Base-by-base conservation (phyloP, 2,329 filamentous ascomycete species). In the Calcarisporium arbuscula region DNA sequence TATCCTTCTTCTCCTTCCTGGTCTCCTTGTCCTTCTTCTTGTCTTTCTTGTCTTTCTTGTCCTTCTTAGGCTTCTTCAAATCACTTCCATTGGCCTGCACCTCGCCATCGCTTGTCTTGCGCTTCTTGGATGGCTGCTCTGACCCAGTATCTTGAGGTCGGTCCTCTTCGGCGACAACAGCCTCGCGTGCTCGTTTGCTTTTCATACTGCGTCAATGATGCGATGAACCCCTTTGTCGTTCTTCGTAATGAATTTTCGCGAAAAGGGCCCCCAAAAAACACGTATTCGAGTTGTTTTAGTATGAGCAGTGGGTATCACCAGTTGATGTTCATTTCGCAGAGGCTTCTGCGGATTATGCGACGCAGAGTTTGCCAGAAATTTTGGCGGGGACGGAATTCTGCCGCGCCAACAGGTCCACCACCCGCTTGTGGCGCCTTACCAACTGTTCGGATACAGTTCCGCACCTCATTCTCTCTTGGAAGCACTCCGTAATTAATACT, bases 1-100 rank as follows among this genome's bases (percentile, higher is more conserved):
- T 62, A 19, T 62, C 55, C 45, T 65, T 62, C 46, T 60, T 61
- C 32, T 62, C 60, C 37, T 61, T 58, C 26, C 60, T 56, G 36
- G 52, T 55, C 44, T 60, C 53, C 38, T 53, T 51, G 35, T 53
- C 41, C 36, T 45, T 38, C 46, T 61, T 56, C 42, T 60, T 56
- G 8, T 57, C 47, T 39, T 57, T 57, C 47, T 60, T 58, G 12
- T 43, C 45, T 38, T 52, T 54, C 47, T 57, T 55, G 19, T 42
- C 47, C 45, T 52, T 53, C 40, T 58, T 56, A 27, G 23, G 30
- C 43, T 52, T 56, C 42, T 59, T 58, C 43, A 46, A 45, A 27
- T 52, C 32, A 39, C 29, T 39, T 16, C n/a, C 33, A 40, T 7
- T 42, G 36, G 22, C 26, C 8, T 17, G 28, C 12, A 21, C 39